A percentile compares a stretch with the other conserved stretches of the same genome.
Conservation (phyloP, 176 grass and related monocot species). For the Saccharum officinarum region DNA sequence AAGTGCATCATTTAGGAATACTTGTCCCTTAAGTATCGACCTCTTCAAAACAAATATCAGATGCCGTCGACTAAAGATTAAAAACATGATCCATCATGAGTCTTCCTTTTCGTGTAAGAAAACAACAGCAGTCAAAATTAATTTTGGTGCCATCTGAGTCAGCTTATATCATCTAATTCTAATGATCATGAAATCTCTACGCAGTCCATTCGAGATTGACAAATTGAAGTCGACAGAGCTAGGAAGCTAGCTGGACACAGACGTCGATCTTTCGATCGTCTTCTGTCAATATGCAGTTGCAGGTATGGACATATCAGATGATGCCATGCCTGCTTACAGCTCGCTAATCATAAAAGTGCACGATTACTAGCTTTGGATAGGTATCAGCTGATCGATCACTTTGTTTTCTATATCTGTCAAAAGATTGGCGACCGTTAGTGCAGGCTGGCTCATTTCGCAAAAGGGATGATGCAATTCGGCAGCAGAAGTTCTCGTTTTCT, state of each 20-base stretch:
- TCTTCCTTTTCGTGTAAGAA: not conserved
- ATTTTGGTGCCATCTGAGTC: slow-evolving; percentile 42
- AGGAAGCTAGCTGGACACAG: not conserved
- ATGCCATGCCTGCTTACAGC: slow-evolving; percentile 20
- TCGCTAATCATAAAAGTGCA: slow-evolving; percentile 6
- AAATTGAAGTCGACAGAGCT: not conserved
- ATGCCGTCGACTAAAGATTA: not conserved
- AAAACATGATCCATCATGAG: not conserved
- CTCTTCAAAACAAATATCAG: slow-evolving; percentile 17
- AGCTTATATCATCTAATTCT: slow-evolving; percentile 48
- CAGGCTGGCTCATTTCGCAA: slow-evolving; percentile 32
- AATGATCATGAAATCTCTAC: slow-evolving; percentile 28
- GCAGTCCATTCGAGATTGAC: not conserved
- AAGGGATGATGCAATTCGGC: slow-evolving; percentile 35
- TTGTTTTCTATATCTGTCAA: slow-evolving; percentile 38
- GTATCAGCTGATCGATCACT: slow-evolving; percentile 4
- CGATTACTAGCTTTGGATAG: slow-evolving; percentile 25
- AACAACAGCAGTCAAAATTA: slow-evolving; percentile 34
- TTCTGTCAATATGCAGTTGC: not conserved
- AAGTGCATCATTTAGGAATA: not conserved
- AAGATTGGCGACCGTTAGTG: slow-evolving; percentile 35
- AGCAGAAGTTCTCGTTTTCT: not conserved
- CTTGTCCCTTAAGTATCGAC: slow-evolving; percentile 39
- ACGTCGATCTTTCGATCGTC: not conserved
- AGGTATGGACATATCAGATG: slow-evolving; percentile 24